Conservation (phyloP, 306 rosid genomes). For the Erythrophleum fordii region DNA sequence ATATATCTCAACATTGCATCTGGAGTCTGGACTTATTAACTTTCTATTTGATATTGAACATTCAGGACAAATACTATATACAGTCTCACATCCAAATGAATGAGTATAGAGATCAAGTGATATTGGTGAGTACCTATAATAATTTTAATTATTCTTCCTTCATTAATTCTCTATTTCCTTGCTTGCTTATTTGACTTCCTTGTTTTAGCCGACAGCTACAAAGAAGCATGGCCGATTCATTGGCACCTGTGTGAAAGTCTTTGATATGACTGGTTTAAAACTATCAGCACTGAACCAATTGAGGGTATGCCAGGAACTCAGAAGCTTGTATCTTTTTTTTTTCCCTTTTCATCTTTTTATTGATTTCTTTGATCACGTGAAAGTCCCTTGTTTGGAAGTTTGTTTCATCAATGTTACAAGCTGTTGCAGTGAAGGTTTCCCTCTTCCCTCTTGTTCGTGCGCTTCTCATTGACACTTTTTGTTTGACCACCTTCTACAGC, state of each 20-base stretch:
- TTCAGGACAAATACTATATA: conserved; percentile 86
- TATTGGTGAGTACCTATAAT: conserved; percentile 62
- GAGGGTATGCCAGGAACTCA: conserved; percentile 57
- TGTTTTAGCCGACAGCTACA: conserved; percentile 72
- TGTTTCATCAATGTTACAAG: background rate
- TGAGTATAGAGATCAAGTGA: conserved; percentile 89
- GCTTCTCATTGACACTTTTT: conserved; percentile 39
- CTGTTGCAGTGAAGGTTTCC: background rate
- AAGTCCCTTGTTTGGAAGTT: background rate
- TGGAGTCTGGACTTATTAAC: conserved; percentile 2
- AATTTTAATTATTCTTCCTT: conserved; percentile 24
- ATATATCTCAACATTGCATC: background rate
- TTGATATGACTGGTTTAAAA: conserved; percentile 95
- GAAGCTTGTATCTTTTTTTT: background rate
- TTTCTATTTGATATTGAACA: conserved; percentile 25
- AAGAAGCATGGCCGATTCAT: conserved; percentile 73
- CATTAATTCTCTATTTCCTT: background rate
- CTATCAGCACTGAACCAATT: conserved; percentile 87
- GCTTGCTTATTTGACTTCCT: conserved; percentile 37
- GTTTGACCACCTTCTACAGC: conserved; percentile 57
- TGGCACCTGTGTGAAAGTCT: conserved; percentile 83
- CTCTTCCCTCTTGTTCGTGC: background rate
- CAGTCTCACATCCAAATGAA: conserved; percentile 95
- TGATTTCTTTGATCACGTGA: background rate
- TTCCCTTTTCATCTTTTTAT: background rate